phyloP scores from a whole-genome alignment of 1,284 basidiomycete species.

The Ustilago curta region DNA sequence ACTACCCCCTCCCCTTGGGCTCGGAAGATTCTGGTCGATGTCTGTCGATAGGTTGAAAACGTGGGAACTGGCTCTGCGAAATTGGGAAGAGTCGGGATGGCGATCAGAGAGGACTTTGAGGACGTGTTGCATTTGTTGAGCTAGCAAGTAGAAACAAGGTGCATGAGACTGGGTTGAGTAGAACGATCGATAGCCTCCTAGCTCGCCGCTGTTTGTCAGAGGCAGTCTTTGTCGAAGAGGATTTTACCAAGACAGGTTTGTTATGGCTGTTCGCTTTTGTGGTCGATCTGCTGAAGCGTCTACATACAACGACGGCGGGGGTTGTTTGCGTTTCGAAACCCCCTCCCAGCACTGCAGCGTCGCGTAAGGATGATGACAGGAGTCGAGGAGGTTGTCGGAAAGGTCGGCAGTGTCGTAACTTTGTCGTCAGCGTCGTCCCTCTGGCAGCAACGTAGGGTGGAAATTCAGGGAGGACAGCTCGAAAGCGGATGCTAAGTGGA shows the following conservation, averaged over 20 bases:
- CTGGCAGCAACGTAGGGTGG: neutral
- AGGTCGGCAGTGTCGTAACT: neutral
- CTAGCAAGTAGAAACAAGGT: neutral
- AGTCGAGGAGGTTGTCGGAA: neutral
- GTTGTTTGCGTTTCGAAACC: too few species aligned
- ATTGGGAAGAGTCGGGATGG: neutral
- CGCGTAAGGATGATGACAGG: too few species aligned
- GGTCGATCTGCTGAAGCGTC: too few species aligned
- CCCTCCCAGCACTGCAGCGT: too few species aligned
- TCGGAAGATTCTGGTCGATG: neutral
- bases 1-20: slow-evolving; percentile 18
- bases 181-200: neutral
- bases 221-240: neutral
- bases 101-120: neutral
- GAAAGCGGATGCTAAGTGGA: neutral
- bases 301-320: too few species aligned
- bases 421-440: neutral
- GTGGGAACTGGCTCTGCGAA: neutral
- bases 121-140: neutral
- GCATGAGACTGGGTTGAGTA: neutral
- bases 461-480: neutral
- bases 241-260: neutral
- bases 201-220: neutral
- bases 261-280: neutral
- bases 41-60: neutral